Evolutionary conservation across 1,284 basidiomycete genomes (phyloP).

Genomic region (Cutaneotrichosporon sp.): DNA sequence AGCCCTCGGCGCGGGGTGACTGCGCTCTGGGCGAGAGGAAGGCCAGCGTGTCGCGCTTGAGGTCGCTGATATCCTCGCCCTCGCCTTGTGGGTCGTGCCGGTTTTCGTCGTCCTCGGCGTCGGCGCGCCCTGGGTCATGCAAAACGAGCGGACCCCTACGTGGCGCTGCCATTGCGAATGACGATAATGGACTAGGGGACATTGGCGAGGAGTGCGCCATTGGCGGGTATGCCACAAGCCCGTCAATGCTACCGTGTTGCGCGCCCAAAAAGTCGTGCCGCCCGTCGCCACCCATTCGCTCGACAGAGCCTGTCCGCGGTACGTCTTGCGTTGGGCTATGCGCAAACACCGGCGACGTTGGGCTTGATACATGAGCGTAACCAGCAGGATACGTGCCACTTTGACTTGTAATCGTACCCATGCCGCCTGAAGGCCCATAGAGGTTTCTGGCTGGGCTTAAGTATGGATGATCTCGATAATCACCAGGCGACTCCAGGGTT

Average conservation of each 20-base stretch:
- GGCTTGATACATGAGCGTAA: too few species aligned
- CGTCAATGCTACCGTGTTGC: conserved; percentile 24
- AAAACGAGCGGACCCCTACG: conserved; percentile 24
- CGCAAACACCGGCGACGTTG: too few species aligned
- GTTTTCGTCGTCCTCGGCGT: conserved; percentile 1
- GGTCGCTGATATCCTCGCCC: conserved; percentile 24
- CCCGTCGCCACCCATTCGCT: too few species aligned
- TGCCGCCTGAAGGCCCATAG: too few species aligned
- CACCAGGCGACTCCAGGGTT: too few species aligned
- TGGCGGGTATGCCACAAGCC: conserved; percentile 18
- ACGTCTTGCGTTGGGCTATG: too few species aligned
- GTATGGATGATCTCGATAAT: too few species aligned
- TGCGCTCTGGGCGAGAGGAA: not conserved
- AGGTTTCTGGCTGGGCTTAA: too few species aligned
- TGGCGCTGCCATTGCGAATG: not conserved
- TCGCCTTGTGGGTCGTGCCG: conserved; percentile 1
- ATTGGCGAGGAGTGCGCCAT: not conserved
- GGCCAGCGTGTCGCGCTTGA: conserved; percentile 43
- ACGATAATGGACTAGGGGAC: not conserved
- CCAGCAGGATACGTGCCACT: too few species aligned
- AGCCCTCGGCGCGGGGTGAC: not conserved
- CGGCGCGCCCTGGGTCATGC: conserved; percentile 18
- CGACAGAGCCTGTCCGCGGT: too few species aligned
- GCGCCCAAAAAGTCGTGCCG: too few species aligned
- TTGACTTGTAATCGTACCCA: too few species aligned